These are phyloP conservation scores for Wickerhamiella galacta DNA, from an alignment of 805 yeast species.

Conservation along the genomic window DNA sequence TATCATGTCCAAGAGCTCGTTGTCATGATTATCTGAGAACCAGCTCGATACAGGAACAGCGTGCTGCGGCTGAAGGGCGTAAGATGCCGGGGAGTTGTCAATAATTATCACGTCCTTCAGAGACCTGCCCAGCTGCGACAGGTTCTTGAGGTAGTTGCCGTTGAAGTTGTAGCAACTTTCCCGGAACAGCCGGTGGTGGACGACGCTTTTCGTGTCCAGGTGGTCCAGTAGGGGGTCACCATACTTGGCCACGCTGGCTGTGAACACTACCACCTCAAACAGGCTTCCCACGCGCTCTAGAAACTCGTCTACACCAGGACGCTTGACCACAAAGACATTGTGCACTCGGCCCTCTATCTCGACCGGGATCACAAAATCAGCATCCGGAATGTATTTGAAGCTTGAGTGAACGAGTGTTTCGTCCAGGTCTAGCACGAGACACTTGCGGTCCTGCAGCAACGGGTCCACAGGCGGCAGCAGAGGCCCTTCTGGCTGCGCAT, in stretches of 20 bases:
- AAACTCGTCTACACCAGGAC: conserved; percentile 97
- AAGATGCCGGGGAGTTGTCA: conserved; percentile 97
- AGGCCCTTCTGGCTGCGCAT: conserved; percentile 1
- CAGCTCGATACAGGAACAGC: conserved; percentile 94
- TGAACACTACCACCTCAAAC: conserved; percentile 90
- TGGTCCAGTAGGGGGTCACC: conserved; percentile 91
- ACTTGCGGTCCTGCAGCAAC: conserved; percentile 48
- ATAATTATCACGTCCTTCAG: conserved; percentile 69
- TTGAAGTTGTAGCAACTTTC: conserved; percentile 89
- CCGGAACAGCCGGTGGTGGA: conserved; percentile 85
- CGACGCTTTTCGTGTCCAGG: conserved; percentile 53
- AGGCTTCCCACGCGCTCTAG: conserved; percentile 65
- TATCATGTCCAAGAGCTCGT: conserved; percentile 77
- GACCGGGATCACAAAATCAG: conserved; percentile 94
- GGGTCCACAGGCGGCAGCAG: conserved; percentile 41
- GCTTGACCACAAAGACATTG: conserved; percentile 86
- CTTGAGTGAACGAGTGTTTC: conserved; percentile 94
- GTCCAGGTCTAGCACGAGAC: conserved; percentile 81
- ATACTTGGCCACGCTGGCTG: conserved; percentile 88
- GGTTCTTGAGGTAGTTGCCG: conserved; percentile 86
- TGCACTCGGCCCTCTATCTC: conserved; percentile 87
- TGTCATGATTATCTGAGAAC: conserved; percentile 97
- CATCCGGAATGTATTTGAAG: conserved; percentile 77
- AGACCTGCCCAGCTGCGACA: conserved; percentile 89
- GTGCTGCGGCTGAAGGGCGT: conserved; percentile 93